phyloP scores from a whole-genome alignment of 495 filamentous ascomycete genomes.

The Cryomyces minteri region DNA sequence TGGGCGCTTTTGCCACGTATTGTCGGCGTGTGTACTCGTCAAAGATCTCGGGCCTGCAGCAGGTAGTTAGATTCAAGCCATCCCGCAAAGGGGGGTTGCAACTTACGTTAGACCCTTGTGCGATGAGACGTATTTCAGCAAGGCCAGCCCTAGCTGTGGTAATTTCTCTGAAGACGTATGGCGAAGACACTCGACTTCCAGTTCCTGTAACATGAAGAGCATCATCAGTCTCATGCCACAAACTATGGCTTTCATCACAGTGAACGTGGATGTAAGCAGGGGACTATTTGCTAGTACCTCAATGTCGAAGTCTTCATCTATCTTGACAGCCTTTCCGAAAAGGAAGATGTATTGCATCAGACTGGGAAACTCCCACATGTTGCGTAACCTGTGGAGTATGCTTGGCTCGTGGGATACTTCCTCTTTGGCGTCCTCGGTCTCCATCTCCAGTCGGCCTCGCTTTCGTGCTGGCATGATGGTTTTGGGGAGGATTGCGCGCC shows the following conservation, averaged over 20 bases:
- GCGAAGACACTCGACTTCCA: slow-evolving; percentile 77
- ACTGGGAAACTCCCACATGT: slow-evolving; percentile 90
- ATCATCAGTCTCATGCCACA: slow-evolving; percentile 1
- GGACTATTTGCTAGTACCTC: slow-evolving; percentile 38
- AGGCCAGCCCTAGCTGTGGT: slow-evolving; percentile 63
- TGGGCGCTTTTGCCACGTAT: slow-evolving; percentile 64
- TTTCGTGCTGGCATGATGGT: slow-evolving; percentile 40
- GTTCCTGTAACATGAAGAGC: slow-evolving; percentile 35
- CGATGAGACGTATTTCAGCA: slow-evolving; percentile 87
- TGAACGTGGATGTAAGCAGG: neutral
- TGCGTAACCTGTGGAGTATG: slow-evolving; percentile 52
- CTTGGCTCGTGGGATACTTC: slow-evolving; percentile 29
- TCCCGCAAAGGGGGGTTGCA: neutral
- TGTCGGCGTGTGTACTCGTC: slow-evolving; percentile 89
- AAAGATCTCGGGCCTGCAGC: slow-evolving; percentile 59
- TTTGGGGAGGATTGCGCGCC: too few species aligned
- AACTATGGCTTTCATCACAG: neutral
- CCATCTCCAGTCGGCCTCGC: slow-evolving; percentile 52
- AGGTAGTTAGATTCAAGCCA: neutral
- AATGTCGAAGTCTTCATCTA: slow-evolving; percentile 69
- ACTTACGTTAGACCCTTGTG: slow-evolving; percentile 80
- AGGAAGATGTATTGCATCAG: slow-evolving; percentile 82
- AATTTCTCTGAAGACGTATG: slow-evolving; percentile 52
- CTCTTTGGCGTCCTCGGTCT: slow-evolving; percentile 11
- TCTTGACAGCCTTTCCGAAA: slow-evolving; percentile 76